A percentile compares a stretch with the other conserved stretches of the same genome.
These are phyloP conservation scores for Coniochaeta hoffmannii DNA, from an alignment of 2,329 filamentous ascomycete species.

Conservation along the genomic window DNA sequence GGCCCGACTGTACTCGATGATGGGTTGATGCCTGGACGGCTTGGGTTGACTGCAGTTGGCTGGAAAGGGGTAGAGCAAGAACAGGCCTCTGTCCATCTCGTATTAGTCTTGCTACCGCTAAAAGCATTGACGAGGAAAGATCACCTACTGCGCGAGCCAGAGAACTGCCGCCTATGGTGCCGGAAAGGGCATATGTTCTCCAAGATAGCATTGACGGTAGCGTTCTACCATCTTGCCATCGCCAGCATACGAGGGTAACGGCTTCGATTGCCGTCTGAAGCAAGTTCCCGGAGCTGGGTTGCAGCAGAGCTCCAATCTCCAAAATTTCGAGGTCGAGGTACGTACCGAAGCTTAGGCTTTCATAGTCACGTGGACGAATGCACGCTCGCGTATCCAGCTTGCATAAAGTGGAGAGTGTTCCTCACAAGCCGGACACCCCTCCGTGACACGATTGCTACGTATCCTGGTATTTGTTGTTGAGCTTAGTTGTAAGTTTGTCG, in stretches of 20 bases:
- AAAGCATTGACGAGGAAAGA: neutral
- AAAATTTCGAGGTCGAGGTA: constrained; percentile 2
- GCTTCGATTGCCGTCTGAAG: neutral
- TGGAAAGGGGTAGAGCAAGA: neutral
- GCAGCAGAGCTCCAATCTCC: neutral
- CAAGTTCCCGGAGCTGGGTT: neutral
- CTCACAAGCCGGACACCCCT: neutral
- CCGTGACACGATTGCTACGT: neutral
- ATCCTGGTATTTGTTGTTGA: neutral
- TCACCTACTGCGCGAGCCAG: neutral
- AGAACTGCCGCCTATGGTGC: constrained; percentile 1
- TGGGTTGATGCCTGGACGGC: neutral
- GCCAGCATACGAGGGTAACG: neutral
- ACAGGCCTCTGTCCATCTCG: neutral
- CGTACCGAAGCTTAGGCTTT: neutral
- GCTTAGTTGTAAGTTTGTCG: neutral
- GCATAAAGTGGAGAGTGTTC: neutral
- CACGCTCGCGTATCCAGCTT: neutral
- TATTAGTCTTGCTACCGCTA: neutral
- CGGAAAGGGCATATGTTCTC: constrained; percentile 2
- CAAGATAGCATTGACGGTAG: constrained; percentile 3
- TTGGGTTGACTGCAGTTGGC: neutral
- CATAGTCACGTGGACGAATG: neutral
- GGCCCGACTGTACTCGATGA: neutral
- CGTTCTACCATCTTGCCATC: constrained; percentile 2